Conservation (phyloP, 768 basidiomycete species). For the Fomitopsis serialis region DNA sequence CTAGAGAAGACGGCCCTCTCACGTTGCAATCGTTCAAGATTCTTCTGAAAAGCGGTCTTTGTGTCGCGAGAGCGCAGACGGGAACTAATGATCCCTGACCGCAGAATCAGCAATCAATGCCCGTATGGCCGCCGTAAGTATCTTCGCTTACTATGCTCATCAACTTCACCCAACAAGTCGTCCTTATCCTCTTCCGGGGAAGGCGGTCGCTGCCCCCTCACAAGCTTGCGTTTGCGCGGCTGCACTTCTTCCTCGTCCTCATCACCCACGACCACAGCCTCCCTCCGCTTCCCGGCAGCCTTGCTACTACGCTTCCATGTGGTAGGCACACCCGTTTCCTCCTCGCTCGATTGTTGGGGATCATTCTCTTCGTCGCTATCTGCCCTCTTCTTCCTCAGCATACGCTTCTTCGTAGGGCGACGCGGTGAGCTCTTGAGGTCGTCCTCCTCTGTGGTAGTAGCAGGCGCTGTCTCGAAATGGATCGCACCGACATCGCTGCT, state of each 20-base stretch:
- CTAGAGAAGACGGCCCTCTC: conserved; percentile 10
- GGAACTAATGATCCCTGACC: conserved; percentile 53
- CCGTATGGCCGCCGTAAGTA: no score
- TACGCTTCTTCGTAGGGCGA: conserved; percentile 12
- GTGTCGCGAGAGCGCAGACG: conserved; percentile 61
- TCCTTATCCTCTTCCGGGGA: conserved; percentile 37
- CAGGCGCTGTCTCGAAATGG: conserved; percentile 38
- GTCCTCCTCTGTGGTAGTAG: conserved; percentile 14
- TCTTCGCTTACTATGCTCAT: conserved; percentile 56
- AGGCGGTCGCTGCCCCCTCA: conserved; percentile 38
- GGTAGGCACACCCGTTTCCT: conserved; percentile 7
- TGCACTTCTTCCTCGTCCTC: conserved; percentile 31
- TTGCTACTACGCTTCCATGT: conserved; percentile 13
- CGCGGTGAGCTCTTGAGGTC: conserved; percentile 21
- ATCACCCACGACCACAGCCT: conserved; percentile 17
- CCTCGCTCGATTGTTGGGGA: not conserved
- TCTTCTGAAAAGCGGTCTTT: conserved; percentile 55
- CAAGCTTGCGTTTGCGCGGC: conserved; percentile 34
- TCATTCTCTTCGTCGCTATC: conserved; percentile 13
- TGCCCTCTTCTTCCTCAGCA: conserved; percentile 7
- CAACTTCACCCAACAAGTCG: conserved; percentile 43
- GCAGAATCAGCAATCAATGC: conserved; percentile 2
- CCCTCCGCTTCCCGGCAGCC: conserved; percentile 14
- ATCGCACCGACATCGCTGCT: conserved; percentile 48
- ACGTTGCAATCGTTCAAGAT: conserved; percentile 66